Base-by-base conservation (phyloP, 768 basidiomycete species). In the Boletellus sp. region DNA sequence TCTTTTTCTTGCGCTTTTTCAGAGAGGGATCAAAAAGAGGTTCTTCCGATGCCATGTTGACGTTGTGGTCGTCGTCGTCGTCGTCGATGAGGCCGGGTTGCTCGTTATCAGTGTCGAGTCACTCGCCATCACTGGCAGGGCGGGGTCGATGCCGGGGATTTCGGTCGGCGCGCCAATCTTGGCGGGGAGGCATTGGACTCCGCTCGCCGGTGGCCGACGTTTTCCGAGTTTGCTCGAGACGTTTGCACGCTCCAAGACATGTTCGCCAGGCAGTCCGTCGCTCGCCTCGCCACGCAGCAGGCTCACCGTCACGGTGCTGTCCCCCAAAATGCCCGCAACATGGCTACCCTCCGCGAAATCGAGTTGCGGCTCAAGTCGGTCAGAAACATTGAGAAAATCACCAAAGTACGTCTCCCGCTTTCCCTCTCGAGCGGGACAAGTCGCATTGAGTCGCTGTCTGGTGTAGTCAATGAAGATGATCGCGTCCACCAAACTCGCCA, bases 311-410 rank as follows among this genome's bases (percentile, higher is more conserved):
- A 70, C 57, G 72, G 68, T 52, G 70, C 70, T 45, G 70, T 64
- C 22, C 73, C 72, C 28, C 65, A 75, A 58, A 68, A 70, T 57
- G 82, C 85, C 64, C 83, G 89, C 63, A 92, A 88, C 73, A 92
- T 93, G 94, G 96, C 95, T 36, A 98, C 96, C 53, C 85, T 99
- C 58, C 87, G 94, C 58, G 95, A 99, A 76, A 89, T 99, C 66
- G 95, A 99, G 78, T 72, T 91, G 70, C 86, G 95, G 62, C 80
- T 90, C 73, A 91, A 95, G 83, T 96, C 93, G 41, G 95, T 97
- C 65, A 79, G 81, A 71, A 96, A 96, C 77, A 95, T 95, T 69
- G 92, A 96, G 81, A 98, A 98, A 89, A 97, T 99, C 77, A 97
- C 95, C 53, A 95, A 96, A 79, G 94, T 92, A 56, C 56, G 79